Conservation (phyloP, 1,284 basidiomycete species). For the Apiotrichum veenhuisii region DNA sequence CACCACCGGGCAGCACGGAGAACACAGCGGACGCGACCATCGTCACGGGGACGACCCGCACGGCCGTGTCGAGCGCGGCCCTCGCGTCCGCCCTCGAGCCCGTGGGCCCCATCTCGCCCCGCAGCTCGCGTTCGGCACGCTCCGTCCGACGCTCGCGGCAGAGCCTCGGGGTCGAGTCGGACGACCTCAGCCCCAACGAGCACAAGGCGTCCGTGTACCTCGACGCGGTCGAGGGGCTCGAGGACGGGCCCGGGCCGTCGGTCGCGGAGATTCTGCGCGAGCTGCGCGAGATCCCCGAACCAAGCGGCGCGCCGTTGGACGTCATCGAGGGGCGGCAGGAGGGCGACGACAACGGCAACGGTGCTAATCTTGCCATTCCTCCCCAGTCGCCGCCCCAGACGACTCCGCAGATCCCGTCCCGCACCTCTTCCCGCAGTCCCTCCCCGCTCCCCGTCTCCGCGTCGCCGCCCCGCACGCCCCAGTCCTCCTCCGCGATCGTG, state of each 20-base stretch:
- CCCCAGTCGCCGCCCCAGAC: no score
- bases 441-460: neutral
- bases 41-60: neutral
- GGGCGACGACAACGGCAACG: neutral
- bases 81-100: neutral
- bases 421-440: neutral
- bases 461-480: neutral
- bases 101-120: neutral
- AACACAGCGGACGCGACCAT: neutral
- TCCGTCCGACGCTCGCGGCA: neutral
- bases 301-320: constrained; percentile 7
- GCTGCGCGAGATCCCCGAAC: constrained; percentile 33
- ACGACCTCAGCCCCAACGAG: neutral
- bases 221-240: constrained; percentile 26
- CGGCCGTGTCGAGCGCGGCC: neutral
- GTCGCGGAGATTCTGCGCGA: constrained; percentile 34
- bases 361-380: no score
- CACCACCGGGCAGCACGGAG: no score
- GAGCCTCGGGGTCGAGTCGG: constrained; percentile 1
- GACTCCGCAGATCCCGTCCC: neutral
- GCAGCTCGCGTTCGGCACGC: neutral
- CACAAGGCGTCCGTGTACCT: constrained; percentile 34
- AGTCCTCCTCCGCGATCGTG: neutral
- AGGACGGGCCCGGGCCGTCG: constrained; percentile 17
- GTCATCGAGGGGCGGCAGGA: constrained; percentile 4